Evolutionary conservation across 768 basidiomycete genomes (phyloP), one percentile per base, ranked within the genome.

Genomic region (Trametes sanguinea): DNA sequence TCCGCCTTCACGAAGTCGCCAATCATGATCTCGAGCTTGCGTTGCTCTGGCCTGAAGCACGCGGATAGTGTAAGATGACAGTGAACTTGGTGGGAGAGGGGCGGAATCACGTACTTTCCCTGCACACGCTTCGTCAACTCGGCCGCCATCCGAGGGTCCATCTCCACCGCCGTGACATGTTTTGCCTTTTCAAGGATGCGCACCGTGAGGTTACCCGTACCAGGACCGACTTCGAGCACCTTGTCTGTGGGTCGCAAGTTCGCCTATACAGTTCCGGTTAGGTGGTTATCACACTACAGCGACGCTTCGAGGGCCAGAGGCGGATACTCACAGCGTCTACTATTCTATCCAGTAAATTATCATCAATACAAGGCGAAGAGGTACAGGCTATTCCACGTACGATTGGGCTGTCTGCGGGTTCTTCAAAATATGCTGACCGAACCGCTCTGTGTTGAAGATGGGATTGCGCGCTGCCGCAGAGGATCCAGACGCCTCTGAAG

Each of bases 1-100:
- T 95, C 92, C n/a, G 91, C 93, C 76, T 98, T 98, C 71, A 98
- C 92, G 72, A 98, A 98, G 75, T 99, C 97, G 51, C 96, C 97
- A 61, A 99, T 90, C 68, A 97, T 86, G 64, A 98, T 88, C 66
- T 97, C 92, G 1, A 99, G 85, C 71, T 96, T 96, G 66, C 90
- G 85, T 75, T 98, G 96, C 71, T 95, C 94, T 2, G 97, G 94
- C 72, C 95, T 99, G 69, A 2, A 16, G 39, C 17, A 16, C 4
- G 13, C 11, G 37, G 22, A 16, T 6, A 6, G 35, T 37, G 27
- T 22, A 3, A 50, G 47, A n/a, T 42, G 29, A 45, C 13, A 35
- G 42, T 6, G n/a, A 16, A 8, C 39, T 53, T 32, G 14, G 22
- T 52, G 29, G 29, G 33, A 33, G 17, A 52, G 44, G 50, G 11